These are phyloP conservation scores for Candida suzukii DNA, from an alignment of 805 yeast species.

Conservation along the genomic window DNA sequence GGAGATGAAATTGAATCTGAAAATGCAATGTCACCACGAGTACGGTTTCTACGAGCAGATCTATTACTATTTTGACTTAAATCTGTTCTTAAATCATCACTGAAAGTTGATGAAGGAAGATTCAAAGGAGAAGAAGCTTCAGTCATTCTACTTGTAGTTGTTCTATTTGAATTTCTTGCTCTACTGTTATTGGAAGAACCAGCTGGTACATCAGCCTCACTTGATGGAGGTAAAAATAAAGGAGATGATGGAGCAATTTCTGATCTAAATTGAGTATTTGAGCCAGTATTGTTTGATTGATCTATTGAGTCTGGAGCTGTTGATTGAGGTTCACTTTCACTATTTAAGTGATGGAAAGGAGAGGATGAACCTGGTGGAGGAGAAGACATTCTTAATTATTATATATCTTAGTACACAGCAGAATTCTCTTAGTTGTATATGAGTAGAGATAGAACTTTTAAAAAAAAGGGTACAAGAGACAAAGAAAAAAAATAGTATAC, in stretches of 20 bases:
- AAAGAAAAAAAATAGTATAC: too few relatives aligned
- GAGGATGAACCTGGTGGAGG: slow-evolving; percentile 23
- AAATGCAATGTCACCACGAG: slow-evolving; percentile 74
- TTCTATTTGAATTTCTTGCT: slow-evolving; percentile 3
- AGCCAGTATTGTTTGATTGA: slow-evolving; percentile 9
- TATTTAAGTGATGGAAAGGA: slow-evolving; percentile 15
- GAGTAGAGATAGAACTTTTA: too few relatives aligned
- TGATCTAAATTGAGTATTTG: not conserved
- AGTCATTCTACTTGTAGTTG: slow-evolving; percentile 5
- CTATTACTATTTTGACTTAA: slow-evolving; percentile 30
- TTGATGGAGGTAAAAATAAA: slow-evolving; percentile 43
- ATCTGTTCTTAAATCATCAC: slow-evolving; percentile 41
- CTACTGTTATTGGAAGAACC: not conserved
- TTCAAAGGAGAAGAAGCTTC: slow-evolving; percentile 43
- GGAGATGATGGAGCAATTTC: slow-evolving; percentile 47
- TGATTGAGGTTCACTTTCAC: slow-evolving; percentile 15
- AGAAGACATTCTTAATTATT: slow-evolving; percentile 18
- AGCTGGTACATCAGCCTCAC: slow-evolving; percentile 18
- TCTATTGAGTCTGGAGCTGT: slow-evolving; percentile 31
- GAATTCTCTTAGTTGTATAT: too few relatives aligned
- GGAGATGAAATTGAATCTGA: slow-evolving; percentile 68
- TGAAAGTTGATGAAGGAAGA: slow-evolving; percentile 36
- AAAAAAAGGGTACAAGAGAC: too few relatives aligned
- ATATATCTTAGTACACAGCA: too few relatives aligned
- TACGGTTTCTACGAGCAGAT: slow-evolving; percentile 37